Evolutionary conservation across 2,329 filamentous ascomycete genomes (phyloP).

Genomic region (Aspergillus clavatus): DNA sequence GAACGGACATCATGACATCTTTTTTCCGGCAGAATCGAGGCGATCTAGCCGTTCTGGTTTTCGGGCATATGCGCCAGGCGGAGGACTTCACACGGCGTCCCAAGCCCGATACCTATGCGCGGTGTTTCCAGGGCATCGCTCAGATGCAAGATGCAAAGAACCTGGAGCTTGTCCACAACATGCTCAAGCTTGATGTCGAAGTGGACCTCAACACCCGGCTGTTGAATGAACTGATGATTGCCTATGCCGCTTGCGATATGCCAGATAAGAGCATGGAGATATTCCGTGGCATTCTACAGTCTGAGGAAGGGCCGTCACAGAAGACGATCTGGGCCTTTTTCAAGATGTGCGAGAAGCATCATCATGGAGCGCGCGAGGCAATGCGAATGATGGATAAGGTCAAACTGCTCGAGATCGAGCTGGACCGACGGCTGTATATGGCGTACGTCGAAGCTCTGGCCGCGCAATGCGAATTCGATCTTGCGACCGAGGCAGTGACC

Average conservation of each 20-base stretch:
- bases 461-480: conserved; percentile 64
- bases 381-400: conserved; percentile 54
- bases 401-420: conserved; percentile 68
- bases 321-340: conserved; percentile 76
- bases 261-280: conserved; percentile 66
- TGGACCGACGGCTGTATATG: conserved; percentile 68
- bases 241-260: conserved; percentile 67
- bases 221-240: conserved; percentile 81
- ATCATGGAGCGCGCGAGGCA: conserved; percentile 39
- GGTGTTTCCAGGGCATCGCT: conserved; percentile 71
- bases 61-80: conserved; percentile 89
- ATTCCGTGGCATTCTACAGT: conserved; percentile 79
- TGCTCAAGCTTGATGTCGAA: conserved; percentile 86
- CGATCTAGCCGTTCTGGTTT: conserved; percentile 81
- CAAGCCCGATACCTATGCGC: conserved; percentile 67
- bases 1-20: conserved; percentile 69
- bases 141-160: conserved; percentile 56
- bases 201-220: conserved; percentile 71
- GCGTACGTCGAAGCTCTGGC: conserved; percentile 74
- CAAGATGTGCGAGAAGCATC: conserved; percentile 63
- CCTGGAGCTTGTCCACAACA: conserved; percentile 77
- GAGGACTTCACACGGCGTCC: conserved; percentile 60
- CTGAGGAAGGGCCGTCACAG: conserved; percentile 80
- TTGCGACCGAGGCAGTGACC: conserved; percentile 61
- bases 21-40: conserved; percentile 74